Base-by-base conservation (phyloP, 1,139 yeast genomes). In the Ogataea hybrid region DNA sequence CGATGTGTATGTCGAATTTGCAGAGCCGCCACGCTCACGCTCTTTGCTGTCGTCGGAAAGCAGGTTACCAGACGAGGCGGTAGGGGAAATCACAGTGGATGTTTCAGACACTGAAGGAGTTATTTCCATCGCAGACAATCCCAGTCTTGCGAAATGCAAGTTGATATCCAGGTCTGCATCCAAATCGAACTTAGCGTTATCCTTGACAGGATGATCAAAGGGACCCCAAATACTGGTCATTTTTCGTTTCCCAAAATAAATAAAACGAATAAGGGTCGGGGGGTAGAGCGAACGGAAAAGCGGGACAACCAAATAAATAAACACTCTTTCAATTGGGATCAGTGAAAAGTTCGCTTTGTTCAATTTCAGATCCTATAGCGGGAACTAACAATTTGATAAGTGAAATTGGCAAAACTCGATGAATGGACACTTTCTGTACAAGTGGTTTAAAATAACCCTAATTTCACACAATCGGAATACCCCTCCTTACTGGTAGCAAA, bases 151-250 rank as follows among this genome's bases (percentile, higher is more conserved):
- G 5, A 48, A 31, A 20, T 37, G 44, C 32, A 43, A 27, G 6
- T 18, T 18, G 21, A 41, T 16, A 16, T 38, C 38, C 29, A 44
- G 38, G 28, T 44, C 45, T 8, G 40, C 23, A 11, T 37, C 43
- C 15, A 36, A 28, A 14, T 40, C 42, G 16, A 36, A 35, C 7
- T 41, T 41, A 16, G 38, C 35, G 14, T 29, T 28, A 7, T 36
- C 36, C 23, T 38, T 38, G 16, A 28, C 28, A 14, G 39, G 14
- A n/a, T 42, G 29, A 18, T 43, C 49, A 14, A 43, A 25, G 10
- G 39, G 21, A 8, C 45, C 45, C 51, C 51, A 48, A 28, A 48
- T 48, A 34, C 42, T 43, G 12, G 51, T 42, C 51, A 48, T 48
- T 18, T 17, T 41, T 43, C 42, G 6, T 42, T 21, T 14, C 37